Evolutionary conservation across 441 rosid genomes (phyloP), one percentile per base, ranked within the genome.

Genomic region (Croton laevigatus): DNA sequence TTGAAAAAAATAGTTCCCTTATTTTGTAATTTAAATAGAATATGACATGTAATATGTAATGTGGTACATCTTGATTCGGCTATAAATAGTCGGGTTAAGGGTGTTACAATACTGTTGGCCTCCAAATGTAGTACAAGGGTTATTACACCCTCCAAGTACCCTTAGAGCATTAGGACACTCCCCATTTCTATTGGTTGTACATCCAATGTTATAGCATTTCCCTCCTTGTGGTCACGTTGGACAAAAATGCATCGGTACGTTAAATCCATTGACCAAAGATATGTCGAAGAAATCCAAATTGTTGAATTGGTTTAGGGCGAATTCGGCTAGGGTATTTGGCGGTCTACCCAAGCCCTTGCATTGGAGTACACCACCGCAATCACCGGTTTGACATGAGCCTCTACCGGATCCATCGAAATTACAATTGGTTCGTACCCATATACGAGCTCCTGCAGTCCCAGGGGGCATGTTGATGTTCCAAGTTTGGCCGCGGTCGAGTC

Each of bases 341-440:
- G 91, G 73, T 11, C 16, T 16, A 16, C 89, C 88, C 49, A 71
- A 85, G 38, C 73, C 85, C 10, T 16, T 45, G 75, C 91, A 89
- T 22, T 48, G 6, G 5, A 69, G 57, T 22, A 87, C 84, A 17
- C 63, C 73, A 2, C 78, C 74, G 11, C 87, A 88, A 37, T 88
- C 83, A 0, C 88, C 88, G 0, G 86, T 83, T 51, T 78, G 44
- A 57, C 89, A 88, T 0, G 65, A 17, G 27, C 86, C 91, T 9
- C 46, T 44, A 2, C 91, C 93, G 0, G 73, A 20, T 4, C 42
- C 72, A 38, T 86, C 84, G 1, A 88, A 88, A 3, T 69, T 53
- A 71, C 91, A 88, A 3, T 78, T 74, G 59, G 87, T 83, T 0
- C 87, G 74, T n/a, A 78, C 89, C 91, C 89, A 88, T 8, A 87